Base-by-base conservation (phyloP, 176 grass and related monocot species). In the Bonia amplexicaulis region DNA sequence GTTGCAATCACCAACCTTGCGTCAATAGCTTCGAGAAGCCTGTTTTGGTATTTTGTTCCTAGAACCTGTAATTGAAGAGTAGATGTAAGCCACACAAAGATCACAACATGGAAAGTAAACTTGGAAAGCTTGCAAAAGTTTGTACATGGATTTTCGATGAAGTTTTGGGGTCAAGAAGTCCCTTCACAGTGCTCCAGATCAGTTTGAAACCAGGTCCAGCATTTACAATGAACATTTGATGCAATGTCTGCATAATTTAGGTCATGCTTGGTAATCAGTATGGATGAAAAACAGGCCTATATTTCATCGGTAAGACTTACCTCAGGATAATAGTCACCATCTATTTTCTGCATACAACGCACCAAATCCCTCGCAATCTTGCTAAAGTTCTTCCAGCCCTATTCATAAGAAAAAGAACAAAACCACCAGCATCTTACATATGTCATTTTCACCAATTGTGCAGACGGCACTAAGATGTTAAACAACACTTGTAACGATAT, bases 151-250 rank as follows among this genome's bases (percentile, higher is more conserved):
- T 96, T 84, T 99, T 99, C 20, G 91, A 94, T 88, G 96, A 92
- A 40, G 96, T 99, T 89, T 99, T 96, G 80, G 96, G 92, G 84
- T 99, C 96, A 86, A 99, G 88, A 89, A 99, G 91, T 66, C 93
- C 93, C 78, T 99, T 96, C n/a, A n/a, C n/a, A n/a, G n/a, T n/a
- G n/a, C n/a, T n/a, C n/a, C n/a, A n/a, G n/a, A n/a, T n/a, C n/a
- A 99, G 81, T 82, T 99, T 99, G 92, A 99, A 99, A 77, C 96
- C 96, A 88, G 89, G 88, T 66, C 93, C 96, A 48, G 96, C 96
- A 96, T 99, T 99, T 71, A 99, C 84, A 29, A 99, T 95, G 85
- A 99, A 96, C 93, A 99, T 96, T 92, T 99, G 93, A 91, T 96
- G 93, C 57, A 96, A 71, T 70, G 93, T 99, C 96, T 99, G 93